phyloP scores from a whole-genome alignment of 1,284 basidiomycete species.

The Fomitopsis schrenkii region DNA sequence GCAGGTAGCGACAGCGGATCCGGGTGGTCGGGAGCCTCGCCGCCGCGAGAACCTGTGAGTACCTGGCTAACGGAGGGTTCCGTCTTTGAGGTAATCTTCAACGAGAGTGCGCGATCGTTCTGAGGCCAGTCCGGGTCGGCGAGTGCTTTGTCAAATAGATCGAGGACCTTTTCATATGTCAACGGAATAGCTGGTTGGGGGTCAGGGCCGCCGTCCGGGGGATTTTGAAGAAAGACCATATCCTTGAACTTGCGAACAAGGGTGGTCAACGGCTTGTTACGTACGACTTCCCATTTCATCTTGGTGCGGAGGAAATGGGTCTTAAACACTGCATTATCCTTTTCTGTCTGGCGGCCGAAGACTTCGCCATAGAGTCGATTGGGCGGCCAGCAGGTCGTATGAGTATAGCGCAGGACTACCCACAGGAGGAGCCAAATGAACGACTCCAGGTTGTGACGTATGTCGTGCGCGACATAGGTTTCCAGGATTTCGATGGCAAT shows the following conservation, averaged over 20 bases:
- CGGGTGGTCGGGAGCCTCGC: too few relatives aligned
- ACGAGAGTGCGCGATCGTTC: neutral
- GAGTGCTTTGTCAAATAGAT: constrained; percentile 5
- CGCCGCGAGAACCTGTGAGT: too few relatives aligned
- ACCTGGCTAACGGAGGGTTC: too few relatives aligned
- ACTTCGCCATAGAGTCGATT: neutral
- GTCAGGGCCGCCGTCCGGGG: neutral
- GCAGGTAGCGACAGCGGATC: too few relatives aligned
- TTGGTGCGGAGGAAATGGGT: neutral
- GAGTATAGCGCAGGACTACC: constrained; percentile 10
- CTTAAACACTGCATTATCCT: neutral
- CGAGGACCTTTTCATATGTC: constrained; percentile 2
- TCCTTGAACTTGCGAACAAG: neutral
- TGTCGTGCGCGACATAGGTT: neutral
- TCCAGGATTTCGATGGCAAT: constrained; percentile 7
- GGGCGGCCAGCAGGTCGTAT: neutral
- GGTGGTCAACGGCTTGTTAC: constrained; percentile 5
- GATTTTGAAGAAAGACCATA: neutral
- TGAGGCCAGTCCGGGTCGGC: neutral
- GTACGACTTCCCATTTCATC: neutral
- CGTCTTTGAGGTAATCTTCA: neutral
- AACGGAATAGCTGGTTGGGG: neutral
- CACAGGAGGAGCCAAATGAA: constrained; percentile 12
- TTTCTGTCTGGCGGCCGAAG: neutral
- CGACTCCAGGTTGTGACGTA: neutral